Evolutionary conservation across 441 rosid species (phyloP).

Genomic region (Eutrema salsugineum): DNA sequence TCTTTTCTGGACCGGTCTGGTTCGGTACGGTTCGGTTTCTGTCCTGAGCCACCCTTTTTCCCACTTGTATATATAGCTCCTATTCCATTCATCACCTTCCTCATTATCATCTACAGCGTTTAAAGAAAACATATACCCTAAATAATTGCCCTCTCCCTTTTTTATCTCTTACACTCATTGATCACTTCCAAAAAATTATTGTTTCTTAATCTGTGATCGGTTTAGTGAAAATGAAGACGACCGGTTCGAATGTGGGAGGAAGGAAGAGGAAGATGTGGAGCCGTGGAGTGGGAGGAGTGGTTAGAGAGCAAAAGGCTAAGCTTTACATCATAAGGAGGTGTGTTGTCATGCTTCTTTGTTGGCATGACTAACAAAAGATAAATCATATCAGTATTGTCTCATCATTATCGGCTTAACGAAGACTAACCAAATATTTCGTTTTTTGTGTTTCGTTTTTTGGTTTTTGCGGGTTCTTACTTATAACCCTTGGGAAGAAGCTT

Average conservation of each 20-base stretch:
- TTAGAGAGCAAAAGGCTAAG: conserved; percentile 84
- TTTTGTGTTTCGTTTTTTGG: not conserved
- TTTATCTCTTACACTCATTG: not conserved
- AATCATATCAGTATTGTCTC: not conserved
- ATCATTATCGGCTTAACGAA: conserved; percentile 13
- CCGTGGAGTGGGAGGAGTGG: conserved; percentile 71
- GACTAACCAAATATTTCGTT: not conserved
- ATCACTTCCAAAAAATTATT: not conserved
- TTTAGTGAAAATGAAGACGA: conserved; percentile 54
- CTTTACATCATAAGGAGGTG: conserved; percentile 92
- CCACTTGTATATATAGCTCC: conserved; percentile 30
- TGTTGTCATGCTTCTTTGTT: conserved; percentile 91
- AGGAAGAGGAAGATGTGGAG: conserved; percentile 83
- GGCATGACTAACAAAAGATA: conserved; percentile 60
- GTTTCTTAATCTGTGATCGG: not conserved
- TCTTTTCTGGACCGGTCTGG: conserved; percentile 56
- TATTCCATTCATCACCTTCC: conserved; percentile 15
- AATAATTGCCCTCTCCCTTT: conserved; percentile 2
- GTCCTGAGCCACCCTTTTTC: conserved; percentile 36
- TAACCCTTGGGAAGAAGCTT: conserved; percentile 22
- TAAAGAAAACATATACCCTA: not conserved
- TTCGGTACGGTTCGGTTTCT: conserved; percentile 27
- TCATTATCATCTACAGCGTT: conserved; percentile 16
- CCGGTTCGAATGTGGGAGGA: conserved; percentile 45
- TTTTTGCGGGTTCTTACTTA: conserved; percentile 18